Conservation (phyloP, 228 moss, liverwort and hornwort genomes). For the Sphagnum magellanicum region DNA sequence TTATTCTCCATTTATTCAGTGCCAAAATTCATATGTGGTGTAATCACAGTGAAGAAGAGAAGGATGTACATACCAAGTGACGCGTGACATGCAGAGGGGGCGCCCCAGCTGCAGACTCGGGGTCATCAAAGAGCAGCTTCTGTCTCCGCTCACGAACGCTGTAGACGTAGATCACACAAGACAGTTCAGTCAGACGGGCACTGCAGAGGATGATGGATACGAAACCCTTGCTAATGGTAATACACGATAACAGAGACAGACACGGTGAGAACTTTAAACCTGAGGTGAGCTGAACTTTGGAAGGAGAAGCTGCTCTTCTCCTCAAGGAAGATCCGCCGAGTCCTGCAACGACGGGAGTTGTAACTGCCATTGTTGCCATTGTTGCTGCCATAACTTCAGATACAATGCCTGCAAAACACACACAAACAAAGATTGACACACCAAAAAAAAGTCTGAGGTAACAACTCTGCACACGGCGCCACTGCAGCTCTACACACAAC, state of each 20-base stretch:
- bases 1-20: too few relatives aligned
- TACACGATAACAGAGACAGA: too few relatives aligned
- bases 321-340: constrained; percentile 56
- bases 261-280: constrained; percentile 14
- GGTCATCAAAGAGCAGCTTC: constrained; percentile 24
- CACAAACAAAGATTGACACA: too few relatives aligned
- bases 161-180: constrained; percentile 1
- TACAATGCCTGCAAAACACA: too few relatives aligned
- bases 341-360: constrained; percentile 65
- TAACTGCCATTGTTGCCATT: constrained; percentile 55
- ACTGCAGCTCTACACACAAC: too few relatives aligned
- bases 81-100: constrained; percentile 52
- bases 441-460: too few relatives aligned
- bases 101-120: constrained; percentile 35
- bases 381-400: constrained; percentile 49
- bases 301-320: constrained; percentile 30
- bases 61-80: constrained; percentile 42
- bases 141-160: constrained; percentile 65
- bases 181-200: background rate
- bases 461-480: too few relatives aligned
- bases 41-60: too few relatives aligned
- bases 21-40: too few relatives aligned
- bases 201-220: background rate
- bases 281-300: constrained; percentile 66
- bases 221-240: too few relatives aligned